Evolutionary conservation across 768 basidiomycete genomes (phyloP), one percentile per base, ranked within the genome.

Genomic region (Tylopilus vinaceipallidus): DNA sequence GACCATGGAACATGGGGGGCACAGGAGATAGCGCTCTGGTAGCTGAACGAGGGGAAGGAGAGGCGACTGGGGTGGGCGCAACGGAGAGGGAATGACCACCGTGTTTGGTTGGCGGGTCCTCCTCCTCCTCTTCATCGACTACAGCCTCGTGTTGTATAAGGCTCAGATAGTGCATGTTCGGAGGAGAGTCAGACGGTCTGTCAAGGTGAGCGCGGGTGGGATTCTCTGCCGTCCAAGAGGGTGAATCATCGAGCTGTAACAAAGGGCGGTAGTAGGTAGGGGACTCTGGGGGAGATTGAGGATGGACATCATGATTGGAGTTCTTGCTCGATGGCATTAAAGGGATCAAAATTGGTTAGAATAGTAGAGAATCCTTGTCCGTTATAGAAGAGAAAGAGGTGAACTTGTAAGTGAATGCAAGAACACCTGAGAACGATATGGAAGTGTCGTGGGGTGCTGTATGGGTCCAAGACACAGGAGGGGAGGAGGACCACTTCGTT

Each of bases 351-450:
- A 3, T 33, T 10, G 53, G 30, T 4, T 67, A 66, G 19, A 44
- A 56, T 60, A 55, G 1, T 29, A 35, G 12, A 41, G 11, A 34
- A 20, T 49, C 50, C 55, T 50, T 45, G 54, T 65, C 44, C 58
- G 50, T 53, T 34, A 29, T 46, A 47, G 41, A 45, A 38, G 23
- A 37, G 35, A 40, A 5, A 42, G 27, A 29, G 47, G 57, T 43
- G 64, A 22, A 52, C 65, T 66, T 66, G 65, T 66, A 66, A 66
- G 53, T 50, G 43, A 67, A 67, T 67, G 47, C 65, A 67, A 67
- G 65, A 58, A 30, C 66, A 63, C 63, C 56, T 36, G 36, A 8
- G 41, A 27, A 24, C 12, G n/a, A 27, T 14, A 38, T 44, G 14
- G n/a, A 37, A 32, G 42, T 59, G 50, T 42, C 19, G 29, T 12